Percentiles rank a stretch among this genome's conserved stretches.
phyloP scores from a whole-genome alignment of 2,329 filamentous ascomycete genomes.

The Botrytis medusae region DNA sequence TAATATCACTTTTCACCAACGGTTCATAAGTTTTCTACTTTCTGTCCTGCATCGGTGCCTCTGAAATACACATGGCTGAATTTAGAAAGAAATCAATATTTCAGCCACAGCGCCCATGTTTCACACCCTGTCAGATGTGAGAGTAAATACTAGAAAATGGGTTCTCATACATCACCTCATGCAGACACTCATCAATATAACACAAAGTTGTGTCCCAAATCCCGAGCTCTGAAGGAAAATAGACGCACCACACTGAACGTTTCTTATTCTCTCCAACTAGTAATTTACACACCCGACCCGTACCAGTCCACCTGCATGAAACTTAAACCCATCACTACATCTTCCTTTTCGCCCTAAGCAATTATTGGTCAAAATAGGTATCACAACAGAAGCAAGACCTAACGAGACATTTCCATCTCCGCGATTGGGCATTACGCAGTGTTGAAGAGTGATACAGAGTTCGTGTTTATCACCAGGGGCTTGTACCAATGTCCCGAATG shows the following conservation, averaged over 20 bases:
- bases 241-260: background rate
- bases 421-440: background rate
- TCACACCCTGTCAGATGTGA: background rate
- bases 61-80: background rate
- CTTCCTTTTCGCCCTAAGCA: constrained; percentile 2
- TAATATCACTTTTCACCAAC: background rate
- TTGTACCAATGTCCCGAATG: background rate
- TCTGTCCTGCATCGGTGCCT: background rate
- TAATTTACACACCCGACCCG: background rate
- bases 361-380: background rate
- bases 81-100: background rate
- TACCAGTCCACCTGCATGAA: constrained; percentile 1
- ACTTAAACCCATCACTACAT: background rate
- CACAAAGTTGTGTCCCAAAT: background rate
- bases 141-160: background rate
- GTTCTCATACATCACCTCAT: background rate
- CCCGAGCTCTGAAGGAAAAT: background rate
- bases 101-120: constrained; percentile 1
- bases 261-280: background rate
- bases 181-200: background rate
- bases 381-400: background rate
- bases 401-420: background rate
- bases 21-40: background rate
- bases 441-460: background rate
- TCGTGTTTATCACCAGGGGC: constrained; percentile 2